Evolutionary conservation across 1,139 yeast species (phyloP).

Genomic region (Candida tetrigidarum): DNA sequence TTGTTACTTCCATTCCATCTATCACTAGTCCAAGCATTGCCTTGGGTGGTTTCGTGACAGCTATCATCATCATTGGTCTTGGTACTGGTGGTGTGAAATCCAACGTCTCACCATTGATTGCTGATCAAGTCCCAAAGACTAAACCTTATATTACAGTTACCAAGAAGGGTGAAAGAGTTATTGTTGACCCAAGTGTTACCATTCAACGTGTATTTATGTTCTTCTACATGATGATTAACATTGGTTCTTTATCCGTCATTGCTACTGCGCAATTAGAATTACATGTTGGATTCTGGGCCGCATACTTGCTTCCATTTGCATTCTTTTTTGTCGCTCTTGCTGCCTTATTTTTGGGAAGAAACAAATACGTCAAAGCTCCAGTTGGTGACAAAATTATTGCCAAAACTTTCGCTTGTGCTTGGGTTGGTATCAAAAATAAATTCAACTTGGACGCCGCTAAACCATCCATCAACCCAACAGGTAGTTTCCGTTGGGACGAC

Average conservation of each 20-base stretch:
- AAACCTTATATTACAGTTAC: constrained; percentile 36
- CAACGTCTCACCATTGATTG: constrained; percentile 75
- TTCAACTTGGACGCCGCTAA: constrained; percentile 57
- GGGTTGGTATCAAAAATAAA: constrained; percentile 50
- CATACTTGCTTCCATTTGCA: constrained; percentile 59
- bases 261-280: constrained; percentile 44
- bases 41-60: constrained; percentile 56
- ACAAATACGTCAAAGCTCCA: constrained; percentile 59
- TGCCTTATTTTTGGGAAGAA: constrained; percentile 58
- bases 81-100: constrained; percentile 86
- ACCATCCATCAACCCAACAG: constrained; percentile 52
- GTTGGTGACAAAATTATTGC: constrained; percentile 66
- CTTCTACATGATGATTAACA: constrained; percentile 44
- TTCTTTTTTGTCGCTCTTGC: constrained; percentile 64
- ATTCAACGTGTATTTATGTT: constrained; percentile 47
- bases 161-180: constrained; percentile 39
- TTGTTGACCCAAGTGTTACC: constrained; percentile 43
- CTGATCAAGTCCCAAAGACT: constrained; percentile 63
- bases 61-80: constrained; percentile 69
- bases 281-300: constrained; percentile 46
- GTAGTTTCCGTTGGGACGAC: constrained; percentile 57
- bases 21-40: constrained; percentile 51
- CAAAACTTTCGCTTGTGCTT: constrained; percentile 52
- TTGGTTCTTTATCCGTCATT: constrained; percentile 43
- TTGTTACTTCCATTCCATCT: constrained; percentile 71